These are phyloP conservation scores for Trametes meyenii DNA, from an alignment of 768 basidiomycete genomes.

Conservation along the genomic window DNA sequence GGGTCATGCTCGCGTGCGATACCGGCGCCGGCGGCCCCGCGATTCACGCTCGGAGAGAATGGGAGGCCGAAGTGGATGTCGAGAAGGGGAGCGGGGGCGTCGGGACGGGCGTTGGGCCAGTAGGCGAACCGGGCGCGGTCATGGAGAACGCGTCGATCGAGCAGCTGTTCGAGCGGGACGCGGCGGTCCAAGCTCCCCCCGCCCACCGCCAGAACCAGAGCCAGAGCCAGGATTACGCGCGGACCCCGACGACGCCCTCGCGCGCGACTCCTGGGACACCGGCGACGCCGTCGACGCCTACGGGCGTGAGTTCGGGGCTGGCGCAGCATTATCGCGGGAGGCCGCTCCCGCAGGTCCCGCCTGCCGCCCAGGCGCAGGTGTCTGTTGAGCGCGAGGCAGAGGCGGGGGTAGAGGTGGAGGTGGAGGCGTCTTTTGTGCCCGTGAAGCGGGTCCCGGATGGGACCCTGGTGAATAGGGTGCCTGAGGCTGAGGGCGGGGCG, in stretches of 20 bases:
- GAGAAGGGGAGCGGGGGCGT: not conserved
- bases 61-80: not conserved
- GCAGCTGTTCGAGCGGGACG: constrained; percentile 12
- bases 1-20: constrained; percentile 7
- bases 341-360: constrained; percentile 53
- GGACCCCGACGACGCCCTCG: constrained; percentile 9
- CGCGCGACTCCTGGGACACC: constrained; percentile 1
- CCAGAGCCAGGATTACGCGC: not conserved
- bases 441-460: constrained; percentile 15
- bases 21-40: not conserved
- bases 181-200: not conserved
- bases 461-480: constrained; percentile 11
- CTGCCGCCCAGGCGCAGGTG: not conserved
- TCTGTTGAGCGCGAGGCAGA: no score
- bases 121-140: constrained; percentile 4
- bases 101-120: not conserved
- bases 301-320: constrained; percentile 11
- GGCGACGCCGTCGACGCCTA: constrained; percentile 25
- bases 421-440: not conserved
- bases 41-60: not conserved
- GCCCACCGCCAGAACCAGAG: not conserved
- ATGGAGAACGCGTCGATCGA: constrained; percentile 14
- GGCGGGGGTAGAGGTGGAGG: constrained; percentile 9
- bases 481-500: not conserved
- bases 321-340: constrained; percentile 55